These are phyloP conservation scores for Remersonia thermophila DNA, from an alignment of 2,329 filamentous ascomycete genomes.

Conservation along the genomic window DNA sequence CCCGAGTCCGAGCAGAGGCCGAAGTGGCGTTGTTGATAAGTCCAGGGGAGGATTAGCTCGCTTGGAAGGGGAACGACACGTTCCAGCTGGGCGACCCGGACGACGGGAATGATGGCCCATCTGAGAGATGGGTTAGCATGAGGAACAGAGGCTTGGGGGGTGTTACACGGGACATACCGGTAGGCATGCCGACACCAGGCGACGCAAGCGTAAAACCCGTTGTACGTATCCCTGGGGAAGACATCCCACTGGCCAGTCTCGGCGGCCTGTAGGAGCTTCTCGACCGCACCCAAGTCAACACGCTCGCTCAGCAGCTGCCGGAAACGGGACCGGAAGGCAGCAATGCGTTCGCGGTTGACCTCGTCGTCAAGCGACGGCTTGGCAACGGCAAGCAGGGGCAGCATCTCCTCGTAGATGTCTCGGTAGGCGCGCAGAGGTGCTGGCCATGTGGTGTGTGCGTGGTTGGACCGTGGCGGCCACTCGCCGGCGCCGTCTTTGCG, in stretches of 20 bases:
- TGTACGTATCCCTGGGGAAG: conserved; percentile 21
- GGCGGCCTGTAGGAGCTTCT: conserved; percentile 13
- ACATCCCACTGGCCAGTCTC: conserved; percentile 18
- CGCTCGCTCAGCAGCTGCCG: conserved; percentile 14
- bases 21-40: conserved; percentile 21
- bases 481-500: conserved; percentile 14
- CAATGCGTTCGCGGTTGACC: conserved; percentile 15
- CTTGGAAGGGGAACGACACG: conserved; percentile 19
- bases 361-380: conserved; percentile 19
- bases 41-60: conserved; percentile 22
- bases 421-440: conserved; percentile 19
- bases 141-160: background rate
- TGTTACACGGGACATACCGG: conserved; percentile 7
- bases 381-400: conserved; percentile 15
- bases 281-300: conserved; percentile 16
- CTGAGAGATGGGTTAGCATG: conserved; percentile 7
- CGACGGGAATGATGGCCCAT: conserved; percentile 24
- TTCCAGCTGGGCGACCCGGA: conserved; percentile 24
- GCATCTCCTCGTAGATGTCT: conserved; percentile 21
- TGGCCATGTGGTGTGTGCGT: conserved; percentile 17
- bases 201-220: conserved; percentile 24
- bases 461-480: conserved; percentile 14
- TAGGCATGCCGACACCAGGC: conserved; percentile 23
- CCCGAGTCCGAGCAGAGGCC: conserved; percentile 21
- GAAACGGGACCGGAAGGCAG: conserved; percentile 15